Conservation (phyloP, 179 eudicot species). For the Corrigiola litoralis region DNA sequence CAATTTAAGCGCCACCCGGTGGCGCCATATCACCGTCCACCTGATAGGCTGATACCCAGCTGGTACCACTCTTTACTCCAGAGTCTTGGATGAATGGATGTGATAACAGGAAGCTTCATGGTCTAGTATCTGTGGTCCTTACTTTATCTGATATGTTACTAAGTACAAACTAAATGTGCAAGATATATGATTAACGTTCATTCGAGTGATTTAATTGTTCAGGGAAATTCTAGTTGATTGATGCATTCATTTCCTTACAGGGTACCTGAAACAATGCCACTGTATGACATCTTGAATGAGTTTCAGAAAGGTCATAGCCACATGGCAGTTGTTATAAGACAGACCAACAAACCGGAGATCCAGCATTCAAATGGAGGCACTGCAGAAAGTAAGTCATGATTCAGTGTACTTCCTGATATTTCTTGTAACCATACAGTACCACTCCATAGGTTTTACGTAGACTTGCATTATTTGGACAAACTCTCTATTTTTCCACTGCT, state of each 20-base stretch:
- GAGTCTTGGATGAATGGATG: no score
- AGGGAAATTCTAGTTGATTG: no score
- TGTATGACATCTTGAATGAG: constrained; percentile 96
- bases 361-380: constrained; percentile 29
- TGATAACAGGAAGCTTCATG: no score
- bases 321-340: constrained; percentile 93
- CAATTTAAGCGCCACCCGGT: no score
- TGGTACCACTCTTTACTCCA: no score
- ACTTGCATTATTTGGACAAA: neutral
- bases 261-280: constrained; percentile 76
- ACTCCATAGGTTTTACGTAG: neutral
- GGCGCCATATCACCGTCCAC: no score
- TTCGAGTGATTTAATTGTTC: no score
- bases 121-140: no score
- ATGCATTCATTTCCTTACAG: constrained; percentile 33
- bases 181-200: no score
- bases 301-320: constrained; percentile 99
- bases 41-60: no score
- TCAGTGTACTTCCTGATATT: neutral
- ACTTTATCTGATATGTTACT: no score
- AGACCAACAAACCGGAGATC: constrained; percentile 32
- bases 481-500: neutral
- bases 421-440: neutral
- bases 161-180: neutral
- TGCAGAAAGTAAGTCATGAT: constrained; percentile 33